Base-by-base conservation (phyloP, 2,329 filamentous ascomycete genomes). In the Pseudogymnoascus sp. region DNA sequence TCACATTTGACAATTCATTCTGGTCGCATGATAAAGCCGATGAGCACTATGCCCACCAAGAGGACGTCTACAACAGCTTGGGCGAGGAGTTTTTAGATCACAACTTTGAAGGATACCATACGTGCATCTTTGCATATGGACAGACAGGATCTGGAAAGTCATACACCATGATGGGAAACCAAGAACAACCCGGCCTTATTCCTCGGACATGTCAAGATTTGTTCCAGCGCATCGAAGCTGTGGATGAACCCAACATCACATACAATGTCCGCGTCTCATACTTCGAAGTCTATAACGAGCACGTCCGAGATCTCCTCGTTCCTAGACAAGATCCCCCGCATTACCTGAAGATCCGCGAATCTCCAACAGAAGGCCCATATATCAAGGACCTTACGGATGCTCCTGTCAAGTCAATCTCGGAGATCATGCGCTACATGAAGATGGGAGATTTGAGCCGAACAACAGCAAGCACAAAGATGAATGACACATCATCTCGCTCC, bases 261-360 rank as follows among this genome's bases (percentile, higher is more conserved):
- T 99, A 97, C 80, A 94, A 93, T 69, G 94, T 99, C 65, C 89
- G 94, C 65, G 94, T 97, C 28, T 97, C 92, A 3, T 99, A 99
- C 77, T 97, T 99, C 70, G 94, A 99, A 73, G 94, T 99, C 64
- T 99, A 99, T 82, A 99, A 99, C 75, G 94, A 99, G 76, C 94
- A 97, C 74, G 94, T 99, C 58, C 90, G 94, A 62, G 94, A 99
- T 72, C 79, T 99, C 35, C 83, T 99, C 50, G 88, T 91, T 0
- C 90, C 92, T 9, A 82, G 88, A 28, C 71, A 77, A 8, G 88
- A 89, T 64, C 81, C 89, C 4, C 90, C 92, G 1, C 88, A 95
- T 72, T 97, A 97, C 73, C 88, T 99, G 69, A 97, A 97, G 76
- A 96, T 99, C 70, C 88, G 94, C 70, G 94, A 99, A 77, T 96